Percentiles rank a stretch among this genome's conserved stretches.
Conservation (phyloP, 306 rosid species). For the Gillenia trifoliata region DNA sequence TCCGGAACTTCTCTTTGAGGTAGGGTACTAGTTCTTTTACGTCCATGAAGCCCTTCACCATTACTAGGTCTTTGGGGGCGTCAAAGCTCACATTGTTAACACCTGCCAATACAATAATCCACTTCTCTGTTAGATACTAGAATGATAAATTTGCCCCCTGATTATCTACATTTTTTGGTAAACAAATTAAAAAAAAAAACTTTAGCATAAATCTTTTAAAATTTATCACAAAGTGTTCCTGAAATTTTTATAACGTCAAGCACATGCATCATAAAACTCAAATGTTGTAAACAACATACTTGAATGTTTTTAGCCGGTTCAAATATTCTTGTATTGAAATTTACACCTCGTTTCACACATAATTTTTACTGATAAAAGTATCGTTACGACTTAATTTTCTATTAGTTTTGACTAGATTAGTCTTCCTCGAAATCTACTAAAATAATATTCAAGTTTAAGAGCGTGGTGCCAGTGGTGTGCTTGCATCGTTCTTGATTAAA, state of each 20-base stretch:
- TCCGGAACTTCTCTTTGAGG: slow-evolving; percentile 43
- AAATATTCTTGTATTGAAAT: not conserved
- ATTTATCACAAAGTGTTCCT: too few species aligned
- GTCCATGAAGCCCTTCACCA: slow-evolving; percentile 64
- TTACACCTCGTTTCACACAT: too few species aligned
- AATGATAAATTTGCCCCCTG: not conserved
- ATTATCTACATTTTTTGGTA: not conserved
- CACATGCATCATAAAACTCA: too few species aligned
- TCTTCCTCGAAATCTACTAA: not conserved
- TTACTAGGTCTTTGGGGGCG: slow-evolving; percentile 55
- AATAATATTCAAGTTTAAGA: not conserved
- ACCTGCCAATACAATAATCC: slow-evolving; percentile 37
- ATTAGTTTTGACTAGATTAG: not conserved
- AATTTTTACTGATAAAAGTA: not conserved
- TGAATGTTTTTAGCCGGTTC: too few species aligned
- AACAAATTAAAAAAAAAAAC: too few species aligned
- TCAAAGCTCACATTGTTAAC: slow-evolving; percentile 54
- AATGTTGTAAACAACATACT: too few species aligned
- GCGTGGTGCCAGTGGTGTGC: not conserved
- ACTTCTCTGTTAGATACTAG: slow-evolving; percentile 4
- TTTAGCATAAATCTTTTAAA: too few species aligned
- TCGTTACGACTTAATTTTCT: not conserved
- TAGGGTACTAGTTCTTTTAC: slow-evolving; percentile 41
- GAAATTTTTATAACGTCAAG: too few species aligned
- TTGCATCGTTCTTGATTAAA: not conserved